These are phyloP conservation scores for Centrapalus pauciflorus DNA, from an alignment of 129 eudicot species.

Conservation along the genomic window DNA sequence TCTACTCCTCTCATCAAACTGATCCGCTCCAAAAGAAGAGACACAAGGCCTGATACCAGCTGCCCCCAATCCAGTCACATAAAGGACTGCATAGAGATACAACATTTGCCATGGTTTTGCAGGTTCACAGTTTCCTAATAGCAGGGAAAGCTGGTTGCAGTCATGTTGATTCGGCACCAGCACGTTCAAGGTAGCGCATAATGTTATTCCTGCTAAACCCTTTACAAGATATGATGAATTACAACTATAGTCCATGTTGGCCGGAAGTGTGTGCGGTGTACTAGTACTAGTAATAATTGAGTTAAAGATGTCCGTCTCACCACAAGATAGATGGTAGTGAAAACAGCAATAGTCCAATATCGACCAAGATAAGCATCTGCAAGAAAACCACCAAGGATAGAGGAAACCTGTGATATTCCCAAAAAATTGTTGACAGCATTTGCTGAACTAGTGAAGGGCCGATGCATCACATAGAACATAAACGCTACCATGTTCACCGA, in stretches of 20 bases:
- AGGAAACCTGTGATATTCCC: conserved; percentile 91
- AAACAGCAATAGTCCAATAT: conserved; percentile 96
- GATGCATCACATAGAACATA: conserved; percentile 93
- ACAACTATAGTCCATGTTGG: neutral
- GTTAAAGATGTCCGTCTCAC: conserved; percentile 24
- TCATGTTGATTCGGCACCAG: conserved; percentile 74
- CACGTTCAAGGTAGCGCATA: conserved; percentile 53
- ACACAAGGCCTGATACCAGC: conserved; percentile 99
- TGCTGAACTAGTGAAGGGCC: conserved; percentile 87
- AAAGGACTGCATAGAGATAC: conserved; percentile 62
- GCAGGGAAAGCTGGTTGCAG: conserved; percentile 66
- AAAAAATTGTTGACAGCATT: conserved; percentile 84
- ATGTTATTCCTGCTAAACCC: conserved; percentile 90
- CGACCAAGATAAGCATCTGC: conserved; percentile 98
- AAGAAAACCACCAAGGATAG: conserved; percentile 80
- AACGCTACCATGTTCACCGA: conserved; percentile 95
- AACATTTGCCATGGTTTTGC: conserved; percentile 85
- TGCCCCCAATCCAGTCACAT: conserved; percentile 82
- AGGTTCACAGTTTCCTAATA: conserved; percentile 71
- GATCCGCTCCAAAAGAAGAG: conserved; percentile 94
- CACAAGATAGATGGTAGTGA: conserved; percentile 82
- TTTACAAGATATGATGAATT: neutral
- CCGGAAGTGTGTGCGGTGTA: neutral
- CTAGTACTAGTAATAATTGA: neutral
- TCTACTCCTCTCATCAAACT: conserved; percentile 73